Base-by-base conservation (phyloP, 768 basidiomycete genomes). In the Cystofilobasidium macerans region DNA sequence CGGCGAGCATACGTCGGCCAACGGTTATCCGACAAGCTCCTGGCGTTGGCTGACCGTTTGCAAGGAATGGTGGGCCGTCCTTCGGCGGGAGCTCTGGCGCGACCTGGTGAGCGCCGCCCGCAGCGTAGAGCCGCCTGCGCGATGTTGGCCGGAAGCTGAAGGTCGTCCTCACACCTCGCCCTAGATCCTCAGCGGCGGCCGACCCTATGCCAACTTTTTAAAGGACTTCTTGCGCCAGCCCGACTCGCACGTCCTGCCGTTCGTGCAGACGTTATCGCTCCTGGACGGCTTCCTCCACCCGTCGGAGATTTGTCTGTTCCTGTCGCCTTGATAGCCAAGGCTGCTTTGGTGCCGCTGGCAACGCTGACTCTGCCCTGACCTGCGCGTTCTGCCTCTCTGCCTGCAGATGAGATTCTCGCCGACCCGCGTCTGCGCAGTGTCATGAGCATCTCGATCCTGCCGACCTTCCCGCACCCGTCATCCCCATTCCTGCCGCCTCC, bases 41-140 rank as follows among this genome's bases (percentile, higher is more conserved):
- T 74, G 73, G 73, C 36, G 69, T 20, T 74, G 73, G 73, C 64
- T 65, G 13, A 40, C 16, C 18, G 51, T 74, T 7, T 61, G 48
- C 13, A 59, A 65, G 14, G 73, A 74, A 48, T 74, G 72, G 72
- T 69, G 70, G 65, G 67, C 64, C 18, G 61, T 72, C 22, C 26
- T 73, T 14, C 61, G 69, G 36, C 18, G 33, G 40, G 35, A 61
- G 40, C 57, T 74, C 20, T 74, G 73, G 73, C 59, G 54, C 24
- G 35, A 67, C 30, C 53, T 59, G 11, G 68, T 69, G 42, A 28
- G 73, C 22, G 47, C 24, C 33, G 7, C 43, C 36, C 22, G 13
- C 12, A 28, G 24, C 58, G n/a, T 38, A 14, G 11, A 35, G 58
- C n/a, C 51, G 22, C 28, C 13, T 14, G 56, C 28, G 2, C 28